These are phyloP conservation scores for Punica granatum DNA, from an alignment of 345 rosid species.

Conservation along the genomic window DNA sequence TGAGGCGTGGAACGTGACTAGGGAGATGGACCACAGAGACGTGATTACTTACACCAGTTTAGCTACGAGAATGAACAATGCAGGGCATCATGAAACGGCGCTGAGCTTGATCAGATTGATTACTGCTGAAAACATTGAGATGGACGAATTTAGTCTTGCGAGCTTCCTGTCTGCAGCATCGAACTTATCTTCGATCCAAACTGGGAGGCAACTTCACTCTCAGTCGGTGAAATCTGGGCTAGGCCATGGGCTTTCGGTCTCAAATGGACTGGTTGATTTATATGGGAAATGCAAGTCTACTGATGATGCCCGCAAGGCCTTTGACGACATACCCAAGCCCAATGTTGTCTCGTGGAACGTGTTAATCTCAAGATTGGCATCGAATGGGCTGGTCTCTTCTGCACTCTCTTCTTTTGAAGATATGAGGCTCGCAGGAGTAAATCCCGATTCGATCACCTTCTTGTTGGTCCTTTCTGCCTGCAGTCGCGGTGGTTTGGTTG, in stretches of 20 bases:
- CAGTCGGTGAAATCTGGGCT: slow-evolving; percentile 50
- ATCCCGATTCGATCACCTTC: slow-evolving; percentile 50
- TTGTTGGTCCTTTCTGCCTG: slow-evolving; percentile 45
- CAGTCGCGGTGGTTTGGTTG: slow-evolving; percentile 37
- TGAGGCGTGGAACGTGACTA: slow-evolving; percentile 38
- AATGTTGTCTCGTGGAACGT: slow-evolving; percentile 64
- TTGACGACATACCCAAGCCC: slow-evolving; percentile 41
- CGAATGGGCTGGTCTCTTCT: slow-evolving; percentile 34
- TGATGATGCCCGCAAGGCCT: slow-evolving; percentile 31
- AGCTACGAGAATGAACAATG: slow-evolving; percentile 56
- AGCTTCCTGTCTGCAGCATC: slow-evolving; percentile 61
- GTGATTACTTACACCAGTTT: slow-evolving; percentile 52
- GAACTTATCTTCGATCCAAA: slow-evolving; percentile 30
- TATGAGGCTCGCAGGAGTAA: slow-evolving; percentile 50
- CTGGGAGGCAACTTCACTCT: slow-evolving; percentile 63
- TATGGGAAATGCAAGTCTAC: slow-evolving; percentile 47
- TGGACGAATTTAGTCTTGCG: slow-evolving; percentile 51
- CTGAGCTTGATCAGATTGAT: slow-evolving; percentile 32
- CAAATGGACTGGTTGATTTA: slow-evolving; percentile 44
- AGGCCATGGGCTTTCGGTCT: slow-evolving; percentile 29
- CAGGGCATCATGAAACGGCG: slow-evolving; percentile 37
- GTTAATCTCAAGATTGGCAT: slow-evolving; percentile 51
- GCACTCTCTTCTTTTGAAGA: slow-evolving; percentile 61
- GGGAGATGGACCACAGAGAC: slow-evolving; percentile 42
- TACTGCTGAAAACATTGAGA: slow-evolving; percentile 30